phyloP scores from a whole-genome alignment of 768 basidiomycete species.

The Chalciporus pseudorubinellus region DNA sequence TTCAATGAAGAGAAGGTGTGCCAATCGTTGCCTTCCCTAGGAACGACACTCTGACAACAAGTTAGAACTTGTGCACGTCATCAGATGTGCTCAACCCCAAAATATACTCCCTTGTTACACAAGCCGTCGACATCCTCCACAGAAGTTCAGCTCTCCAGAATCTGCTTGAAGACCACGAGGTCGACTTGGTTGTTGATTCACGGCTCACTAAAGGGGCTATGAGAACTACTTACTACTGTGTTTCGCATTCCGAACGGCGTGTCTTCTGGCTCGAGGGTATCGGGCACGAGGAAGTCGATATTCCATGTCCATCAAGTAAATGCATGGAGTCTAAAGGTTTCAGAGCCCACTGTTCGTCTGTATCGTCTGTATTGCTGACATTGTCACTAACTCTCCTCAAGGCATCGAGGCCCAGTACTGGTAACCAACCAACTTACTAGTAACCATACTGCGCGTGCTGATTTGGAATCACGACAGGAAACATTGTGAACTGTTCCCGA shows the following conservation, averaged over 20 bases:
- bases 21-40: background rate
- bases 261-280: constrained; percentile 30
- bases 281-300: constrained; percentile 17
- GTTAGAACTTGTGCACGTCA: constrained; percentile 13
- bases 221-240: constrained; percentile 25
- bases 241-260: constrained; percentile 26
- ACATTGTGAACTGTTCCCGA: constrained; percentile 33
- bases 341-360: constrained; percentile 24
- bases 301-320: constrained; percentile 23
- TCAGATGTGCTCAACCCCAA: constrained; percentile 8
- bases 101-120: constrained; percentile 6
- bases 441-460: background rate
- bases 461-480: constrained; percentile 15
- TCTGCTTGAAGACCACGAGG: constrained; percentile 9
- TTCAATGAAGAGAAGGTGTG: constrained; percentile 32
- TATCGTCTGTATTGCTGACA: background rate
- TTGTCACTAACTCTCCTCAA: constrained; percentile 7
- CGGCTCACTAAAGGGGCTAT: background rate
- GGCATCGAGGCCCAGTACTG: constrained; percentile 31
- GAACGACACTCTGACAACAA: background rate
- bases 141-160: constrained; percentile 3
- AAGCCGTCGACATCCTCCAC: constrained; percentile 12
- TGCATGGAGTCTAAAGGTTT: constrained; percentile 10
- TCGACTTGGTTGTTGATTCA: constrained; percentile 19
- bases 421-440: constrained; percentile 10